Base-by-base conservation (phyloP, 257 asterid species). In the Misopates orontium region DNA sequence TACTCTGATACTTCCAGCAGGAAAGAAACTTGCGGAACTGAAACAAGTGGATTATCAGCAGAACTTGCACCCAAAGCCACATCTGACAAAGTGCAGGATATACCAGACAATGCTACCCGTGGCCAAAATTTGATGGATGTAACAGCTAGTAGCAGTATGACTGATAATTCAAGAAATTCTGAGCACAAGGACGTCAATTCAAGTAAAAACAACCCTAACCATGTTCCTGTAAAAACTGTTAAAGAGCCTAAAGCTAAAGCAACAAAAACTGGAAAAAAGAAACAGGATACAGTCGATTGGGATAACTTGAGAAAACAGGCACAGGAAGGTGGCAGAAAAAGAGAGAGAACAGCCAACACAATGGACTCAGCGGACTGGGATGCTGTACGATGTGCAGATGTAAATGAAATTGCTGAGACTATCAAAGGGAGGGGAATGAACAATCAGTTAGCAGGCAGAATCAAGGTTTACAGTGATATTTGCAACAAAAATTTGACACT, bases 311-410 rank as follows among this genome's bases (percentile, higher is more conserved):
- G 96, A 70, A 81, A 75, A 70, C 77, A 82, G 73, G 87, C 85
- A 23, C 63, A 50, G 25, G 64, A 73, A 44, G 67, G 69, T 32
- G 82, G 89, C 66, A 76, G 61, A 68, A 77, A 78, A 68, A 84
- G 82, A 69, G 90, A 75, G 60, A 81, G 69, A 74, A 75, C 95
- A 60, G 66, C 20, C 41, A 78, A 79, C 74, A 79, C 87, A 49
- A 77, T 78, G 86, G 97, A 94, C 67, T 86, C 99, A n/a, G 84
- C 86, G 77, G 96, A 94, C 77, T 94, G 96, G 96, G 99, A 88
- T 65, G 86, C 96, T 60, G 83, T 94, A 41, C 80, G 96, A 70
- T 72, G 85, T 66, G 92, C 99, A 19, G 87, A 88, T 69, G 96
- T 90, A 57, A 57, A 75, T 22, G 97, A 88, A 72, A 74, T 94